These are phyloP conservation scores for Edaphochlamys debaryana DNA, from an alignment of 139 green algal species.

Conservation along the genomic window DNA sequence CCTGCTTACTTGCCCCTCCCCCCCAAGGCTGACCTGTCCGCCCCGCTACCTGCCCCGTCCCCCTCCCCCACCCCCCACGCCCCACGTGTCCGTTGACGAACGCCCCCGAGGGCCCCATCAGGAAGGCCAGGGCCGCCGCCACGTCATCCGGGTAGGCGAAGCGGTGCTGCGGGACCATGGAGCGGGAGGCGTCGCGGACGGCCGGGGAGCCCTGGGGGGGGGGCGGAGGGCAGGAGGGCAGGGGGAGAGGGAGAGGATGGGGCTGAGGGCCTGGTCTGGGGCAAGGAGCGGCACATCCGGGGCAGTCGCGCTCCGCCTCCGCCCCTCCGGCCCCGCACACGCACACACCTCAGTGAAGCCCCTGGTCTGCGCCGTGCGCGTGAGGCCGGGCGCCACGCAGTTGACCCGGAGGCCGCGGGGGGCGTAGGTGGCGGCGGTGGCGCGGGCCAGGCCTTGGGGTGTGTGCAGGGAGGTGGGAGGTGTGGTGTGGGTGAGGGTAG, in stretches of 20 bases:
- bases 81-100: constrained; percentile 18
- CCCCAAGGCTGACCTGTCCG: no score
- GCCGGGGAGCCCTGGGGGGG: neutral
- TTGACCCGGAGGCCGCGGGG: constrained; percentile 74
- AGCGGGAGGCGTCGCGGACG: neutral
- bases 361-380: constrained; percentile 42
- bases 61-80: neutral
- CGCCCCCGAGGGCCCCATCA: neutral
- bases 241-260: neutral
- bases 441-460: constrained; percentile 25
- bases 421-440: constrained; percentile 71
- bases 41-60: no score
- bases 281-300: no score
- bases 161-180: constrained; percentile 3
- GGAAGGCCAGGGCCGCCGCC: constrained; percentile 22
- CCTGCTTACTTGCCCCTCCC: no score
- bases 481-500: neutral
- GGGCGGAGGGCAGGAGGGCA: neutral
- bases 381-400: constrained; percentile 75
- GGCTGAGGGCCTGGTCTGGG: neutral
- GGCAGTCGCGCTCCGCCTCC: no score
- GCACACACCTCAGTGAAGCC: neutral
- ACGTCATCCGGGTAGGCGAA: constrained; percentile 2
- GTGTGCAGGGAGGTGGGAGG: neutral
- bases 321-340: neutral